Evolutionary conservation across 768 basidiomycete genomes (phyloP), one percentile per base, ranked within the genome.

Genomic region (Hericium rajendrae): DNA sequence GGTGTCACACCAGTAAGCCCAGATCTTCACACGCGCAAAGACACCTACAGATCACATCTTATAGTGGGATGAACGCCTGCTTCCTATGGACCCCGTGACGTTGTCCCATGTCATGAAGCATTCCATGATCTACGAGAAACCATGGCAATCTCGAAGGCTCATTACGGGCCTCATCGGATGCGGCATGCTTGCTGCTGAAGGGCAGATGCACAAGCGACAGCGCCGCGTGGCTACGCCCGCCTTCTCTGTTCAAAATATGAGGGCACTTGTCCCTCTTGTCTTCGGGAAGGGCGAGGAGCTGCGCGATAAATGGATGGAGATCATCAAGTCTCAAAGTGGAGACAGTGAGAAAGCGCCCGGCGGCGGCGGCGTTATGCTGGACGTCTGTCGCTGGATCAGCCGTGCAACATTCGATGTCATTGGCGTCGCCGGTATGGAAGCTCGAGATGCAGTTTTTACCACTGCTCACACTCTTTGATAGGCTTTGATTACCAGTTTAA

Each of bases 381-480:
- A 97, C 64, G 81, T 94, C 6, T 84, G 81, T 65, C 82, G 80
- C 62, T 94, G 88, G 86, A 70, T 94, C 38, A 87, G 84, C 60
- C 78, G 91, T 46, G 84, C 85, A 9, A 92, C 92, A 0, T 88
- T 97, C 65, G 94, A 95, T 68, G 85, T 94, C 48, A 92, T 97
- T 62, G 94, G 92, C 1, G 68, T 90, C n/a, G 89, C 92, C 43
- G 89, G 88, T 89, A 56, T 49, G 74, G 66, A 8, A 22, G 57
- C 49, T 41, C 28, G 13, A 40, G 39, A 48, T 4, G 11, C 15
- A 51, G 4, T 13, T 12, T 18, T 26, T 15, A 16, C 26, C 1
- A 1, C 4, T 18, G 28, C 53, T 26, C 5, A 52, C 9, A n/a
- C 18, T 28, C 4, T 39, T 4, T 2, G 12, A 48, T 32, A 91